A percentile compares a stretch with the other conserved stretches of the same genome.
Conservation (phyloP, 1,284 basidiomycete genomes). For the Wolfiporia cocos region DNA sequence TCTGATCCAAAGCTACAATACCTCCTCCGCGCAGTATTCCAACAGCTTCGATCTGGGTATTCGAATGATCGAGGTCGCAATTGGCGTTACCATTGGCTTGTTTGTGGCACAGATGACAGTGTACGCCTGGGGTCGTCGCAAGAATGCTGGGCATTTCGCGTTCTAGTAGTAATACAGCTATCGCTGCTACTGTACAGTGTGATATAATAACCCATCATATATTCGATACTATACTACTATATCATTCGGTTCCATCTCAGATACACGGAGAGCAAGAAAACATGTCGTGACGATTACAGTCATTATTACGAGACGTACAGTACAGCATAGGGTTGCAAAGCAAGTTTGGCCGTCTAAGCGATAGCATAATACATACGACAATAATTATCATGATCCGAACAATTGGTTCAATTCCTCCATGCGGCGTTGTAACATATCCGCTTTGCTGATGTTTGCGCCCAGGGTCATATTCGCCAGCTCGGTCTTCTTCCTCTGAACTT, state of each 20-base stretch:
- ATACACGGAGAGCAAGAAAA: too few relatives aligned
- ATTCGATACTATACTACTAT: too few relatives aligned
- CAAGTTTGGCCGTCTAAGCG: slow-evolving; percentile 3
- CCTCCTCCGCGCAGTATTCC: slow-evolving; percentile 61
- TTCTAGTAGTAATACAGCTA: too few relatives aligned
- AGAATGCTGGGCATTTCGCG: slow-evolving; percentile 70
- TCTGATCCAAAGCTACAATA: slow-evolving; percentile 63
- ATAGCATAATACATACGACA: slow-evolving; percentile 15
- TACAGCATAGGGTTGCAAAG: slow-evolving; percentile 5
- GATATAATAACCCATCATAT: too few relatives aligned
- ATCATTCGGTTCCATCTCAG: too few relatives aligned
- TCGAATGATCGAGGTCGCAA: slow-evolving; percentile 82
- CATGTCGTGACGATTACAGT: too few relatives aligned
- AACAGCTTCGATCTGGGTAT: slow-evolving; percentile 63
- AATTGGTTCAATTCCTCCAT: slow-evolving; percentile 77
- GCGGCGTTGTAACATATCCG: slow-evolving; percentile 77
- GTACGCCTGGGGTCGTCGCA: slow-evolving; percentile 69
- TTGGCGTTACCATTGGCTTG: slow-evolving; percentile 80
- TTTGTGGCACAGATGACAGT: slow-evolving; percentile 78
- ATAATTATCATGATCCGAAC: slow-evolving; percentile 35
- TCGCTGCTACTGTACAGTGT: too few relatives aligned
- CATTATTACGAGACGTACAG: too few relatives aligned
- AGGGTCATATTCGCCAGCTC: slow-evolving; percentile 89
- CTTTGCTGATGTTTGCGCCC: slow-evolving; percentile 74
- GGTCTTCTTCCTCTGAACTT: slow-evolving; percentile 94